These are phyloP conservation scores for Ganoderma sp. DNA, from an alignment of 1,284 basidiomycete species.

Conservation along the genomic window DNA sequence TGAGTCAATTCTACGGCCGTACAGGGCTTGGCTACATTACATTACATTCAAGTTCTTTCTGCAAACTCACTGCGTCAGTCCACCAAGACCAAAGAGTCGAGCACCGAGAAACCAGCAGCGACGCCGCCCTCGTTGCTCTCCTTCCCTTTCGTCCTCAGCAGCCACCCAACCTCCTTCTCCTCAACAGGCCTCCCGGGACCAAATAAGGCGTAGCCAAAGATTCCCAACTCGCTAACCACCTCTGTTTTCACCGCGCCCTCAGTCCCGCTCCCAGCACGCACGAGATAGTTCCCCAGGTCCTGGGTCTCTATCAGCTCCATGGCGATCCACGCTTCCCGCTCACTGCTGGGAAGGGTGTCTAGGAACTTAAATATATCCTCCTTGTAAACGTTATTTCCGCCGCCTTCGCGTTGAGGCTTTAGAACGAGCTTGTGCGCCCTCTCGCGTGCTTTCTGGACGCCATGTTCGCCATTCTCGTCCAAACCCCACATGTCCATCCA, in stretches of 20 bases:
- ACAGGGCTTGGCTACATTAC: neutral
- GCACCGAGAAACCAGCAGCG: conserved; percentile 88
- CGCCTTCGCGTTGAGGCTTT: conserved; percentile 97
- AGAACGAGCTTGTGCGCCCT: conserved; percentile 72
- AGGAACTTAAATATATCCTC: conserved; percentile 82
- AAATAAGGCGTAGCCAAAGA: conserved; percentile 91
- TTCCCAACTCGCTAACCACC: conserved; percentile 90
- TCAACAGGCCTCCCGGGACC: conserved; percentile 41
- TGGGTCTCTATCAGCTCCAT: conserved; percentile 92
- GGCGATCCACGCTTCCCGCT: conserved; percentile 87
- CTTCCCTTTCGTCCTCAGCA: conserved; percentile 91
- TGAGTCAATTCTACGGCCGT: neutral
- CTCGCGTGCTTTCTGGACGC: conserved; percentile 83
- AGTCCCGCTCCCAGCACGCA: conserved; percentile 57
- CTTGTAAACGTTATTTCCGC: conserved; percentile 96
- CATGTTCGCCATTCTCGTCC: conserved; percentile 54
- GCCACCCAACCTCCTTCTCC: conserved; percentile 80
- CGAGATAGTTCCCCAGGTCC: conserved; percentile 69
- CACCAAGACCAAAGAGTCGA: conserved; percentile 83
- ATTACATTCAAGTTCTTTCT: neutral
- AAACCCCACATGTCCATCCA: conserved; percentile 48
- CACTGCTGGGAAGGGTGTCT: conserved; percentile 57
- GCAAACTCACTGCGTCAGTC: conserved; percentile 40
- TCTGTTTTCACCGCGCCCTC: conserved; percentile 57
- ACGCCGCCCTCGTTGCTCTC: conserved; percentile 96